Percentiles rank a stretch among this genome's conserved stretches.
These are phyloP conservation scores for Drechslerella coelobrocha DNA, from an alignment of 2,329 filamentous ascomycete species.

Conservation along the genomic window DNA sequence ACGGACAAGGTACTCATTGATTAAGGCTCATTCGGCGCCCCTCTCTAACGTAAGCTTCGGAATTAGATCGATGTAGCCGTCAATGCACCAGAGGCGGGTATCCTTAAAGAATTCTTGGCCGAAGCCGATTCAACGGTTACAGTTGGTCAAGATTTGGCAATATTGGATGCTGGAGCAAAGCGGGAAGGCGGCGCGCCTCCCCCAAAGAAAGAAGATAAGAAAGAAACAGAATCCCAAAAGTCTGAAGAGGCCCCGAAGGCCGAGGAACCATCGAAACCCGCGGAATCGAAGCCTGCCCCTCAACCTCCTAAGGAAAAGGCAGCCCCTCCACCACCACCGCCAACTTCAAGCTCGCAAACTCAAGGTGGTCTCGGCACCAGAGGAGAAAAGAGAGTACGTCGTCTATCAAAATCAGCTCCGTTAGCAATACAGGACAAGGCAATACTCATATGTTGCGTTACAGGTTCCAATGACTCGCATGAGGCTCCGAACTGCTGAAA, in stretches of 20 bases:
- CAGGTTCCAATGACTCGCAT: conserved; percentile 99
- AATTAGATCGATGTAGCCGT: conserved; percentile 93
- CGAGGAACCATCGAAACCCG: conserved; percentile 52
- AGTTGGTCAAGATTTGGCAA: conserved; percentile 89
- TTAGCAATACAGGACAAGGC: neutral
- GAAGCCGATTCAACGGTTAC: conserved; percentile 94
- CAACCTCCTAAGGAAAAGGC: conserved; percentile 57
- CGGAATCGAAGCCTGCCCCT: conserved; percentile 58
- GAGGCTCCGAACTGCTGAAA: conserved; percentile 95
- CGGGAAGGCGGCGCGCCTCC: conserved; percentile 65
- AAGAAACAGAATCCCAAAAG: conserved; percentile 56
- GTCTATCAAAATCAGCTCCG: neutral
- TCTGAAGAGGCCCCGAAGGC: conserved; percentile 51
- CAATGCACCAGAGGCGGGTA: conserved; percentile 88
- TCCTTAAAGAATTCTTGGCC: conserved; percentile 88
- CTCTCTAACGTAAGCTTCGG: neutral
- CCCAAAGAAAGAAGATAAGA: conserved; percentile 64
- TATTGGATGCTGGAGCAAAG: conserved; percentile 74
- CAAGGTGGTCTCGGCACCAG: conserved; percentile 52
- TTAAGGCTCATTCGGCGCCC: conserved; percentile 3
- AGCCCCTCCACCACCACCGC: conserved; percentile 52
- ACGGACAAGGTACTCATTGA: conserved; percentile 82
- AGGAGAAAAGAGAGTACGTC: conserved; percentile 56
- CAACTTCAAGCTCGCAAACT: conserved; percentile 50
- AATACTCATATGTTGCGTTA: conserved; percentile 2